Percentiles rank a stretch among this genome's conserved stretches.
Conservation (phyloP, 805 yeast species). For the Candida sakaeoensis region DNA sequence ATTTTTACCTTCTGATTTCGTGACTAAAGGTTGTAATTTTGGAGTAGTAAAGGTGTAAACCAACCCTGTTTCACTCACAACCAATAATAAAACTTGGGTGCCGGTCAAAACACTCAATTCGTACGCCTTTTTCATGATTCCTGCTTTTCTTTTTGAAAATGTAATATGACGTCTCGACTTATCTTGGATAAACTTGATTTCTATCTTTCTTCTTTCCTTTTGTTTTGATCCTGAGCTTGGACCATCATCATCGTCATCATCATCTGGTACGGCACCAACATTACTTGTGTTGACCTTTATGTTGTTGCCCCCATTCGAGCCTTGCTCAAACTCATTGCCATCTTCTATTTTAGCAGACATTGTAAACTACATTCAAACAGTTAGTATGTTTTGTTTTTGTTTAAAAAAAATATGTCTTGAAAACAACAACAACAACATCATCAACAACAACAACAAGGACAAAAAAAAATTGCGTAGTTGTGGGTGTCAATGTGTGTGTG, state of each 20-base stretch:
- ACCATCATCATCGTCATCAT: conserved; percentile 53
- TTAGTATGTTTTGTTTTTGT: neutral
- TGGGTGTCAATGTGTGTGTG: too few relatives aligned
- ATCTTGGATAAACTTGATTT: conserved; percentile 95
- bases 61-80: conserved; percentile 96
- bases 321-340: conserved; percentile 9
- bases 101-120: conserved; percentile 96
- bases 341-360: conserved; percentile 9
- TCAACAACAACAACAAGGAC: too few relatives aligned
- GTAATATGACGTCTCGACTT: conserved; percentile 97
- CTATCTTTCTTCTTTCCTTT: conserved; percentile 80
- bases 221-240: conserved; percentile 44
- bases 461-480: too few relatives aligned
- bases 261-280: conserved; percentile 21
- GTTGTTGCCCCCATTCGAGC: neutral
- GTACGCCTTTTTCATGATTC: conserved; percentile 99
- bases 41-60: conserved; percentile 99
- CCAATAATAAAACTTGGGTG: conserved; percentile 90
- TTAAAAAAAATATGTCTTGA: too few relatives aligned
- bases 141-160: conserved; percentile 96
- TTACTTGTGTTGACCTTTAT: neutral
- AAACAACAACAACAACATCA: too few relatives aligned
- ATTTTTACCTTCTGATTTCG: conserved; percentile 95
- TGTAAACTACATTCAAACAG: neutral
- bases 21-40: conserved; percentile 94